A percentile compares a stretch with the other conserved stretches of the same genome.
Conservation (phyloP, 2,329 filamentous ascomycete genomes). For the Penicillium sp. region DNA sequence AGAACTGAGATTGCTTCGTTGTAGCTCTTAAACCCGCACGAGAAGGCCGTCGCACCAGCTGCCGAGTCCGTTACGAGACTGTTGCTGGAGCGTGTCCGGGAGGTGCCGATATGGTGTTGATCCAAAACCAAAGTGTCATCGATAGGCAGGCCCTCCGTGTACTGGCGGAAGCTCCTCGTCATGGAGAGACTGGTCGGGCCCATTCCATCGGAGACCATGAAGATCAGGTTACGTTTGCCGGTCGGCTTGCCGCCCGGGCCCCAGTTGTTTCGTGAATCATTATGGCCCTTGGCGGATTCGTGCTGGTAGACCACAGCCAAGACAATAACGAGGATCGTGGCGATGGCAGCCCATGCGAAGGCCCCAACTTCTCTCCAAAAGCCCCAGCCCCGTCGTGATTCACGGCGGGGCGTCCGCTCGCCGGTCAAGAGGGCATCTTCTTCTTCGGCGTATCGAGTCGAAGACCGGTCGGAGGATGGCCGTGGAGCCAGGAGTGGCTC, state of each 20-base stretch:
- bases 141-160: conserved; percentile 67
- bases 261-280: conserved; percentile 32
- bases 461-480: conserved; percentile 56
- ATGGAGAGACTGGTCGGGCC: conserved; percentile 85
- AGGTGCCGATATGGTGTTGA: conserved; percentile 84
- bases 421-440: conserved; percentile 63
- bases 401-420: conserved; percentile 39
- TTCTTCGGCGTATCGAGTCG: conserved; percentile 57
- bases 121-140: conserved; percentile 78
- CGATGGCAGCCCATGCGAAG: conserved; percentile 78
- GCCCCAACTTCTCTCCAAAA: conserved; percentile 72
- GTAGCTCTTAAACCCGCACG: conserved; percentile 89
- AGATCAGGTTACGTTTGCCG: conserved; percentile 88
- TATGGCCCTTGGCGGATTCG: conserved; percentile 47
- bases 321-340: conserved; percentile 74
- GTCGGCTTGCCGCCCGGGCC: conserved; percentile 44
- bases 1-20: conserved; percentile 92
- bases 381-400: conserved; percentile 46
- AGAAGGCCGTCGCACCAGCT: conserved; percentile 95
- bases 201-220: conserved; percentile 99
- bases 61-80: conserved; percentile 92
- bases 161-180: conserved; percentile 82
- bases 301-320: conserved; percentile 79
- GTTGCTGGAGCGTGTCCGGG: conserved; percentile 77
- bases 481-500: conserved; percentile 56